Percentiles rank a stretch among this genome's conserved stretches.
Conservation (phyloP, 257 asterid genomes). For the Plantago ovata region DNA sequence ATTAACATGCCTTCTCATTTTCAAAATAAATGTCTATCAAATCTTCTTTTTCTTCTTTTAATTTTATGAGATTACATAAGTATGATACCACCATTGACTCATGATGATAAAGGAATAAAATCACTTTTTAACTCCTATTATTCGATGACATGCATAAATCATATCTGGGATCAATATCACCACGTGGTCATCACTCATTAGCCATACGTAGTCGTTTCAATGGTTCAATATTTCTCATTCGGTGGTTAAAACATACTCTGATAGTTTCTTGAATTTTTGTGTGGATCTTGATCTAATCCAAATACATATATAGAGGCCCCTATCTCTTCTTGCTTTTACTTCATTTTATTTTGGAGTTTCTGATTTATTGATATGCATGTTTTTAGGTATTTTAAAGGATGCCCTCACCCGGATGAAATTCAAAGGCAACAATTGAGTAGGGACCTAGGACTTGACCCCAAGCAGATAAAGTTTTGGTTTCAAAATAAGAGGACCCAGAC, state of each 20-base stretch:
- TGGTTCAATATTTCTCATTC: background rate
- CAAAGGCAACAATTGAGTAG: slow-evolving; percentile 35
- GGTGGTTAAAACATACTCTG: too few species aligned
- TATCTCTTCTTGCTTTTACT: background rate
- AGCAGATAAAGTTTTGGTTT: slow-evolving; percentile 57
- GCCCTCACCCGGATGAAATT: slow-evolving; percentile 44
- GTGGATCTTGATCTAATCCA: too few species aligned
- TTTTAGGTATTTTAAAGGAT: slow-evolving; percentile 40
- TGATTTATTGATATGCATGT: background rate
- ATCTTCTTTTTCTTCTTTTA: background rate
- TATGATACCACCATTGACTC: too few species aligned
- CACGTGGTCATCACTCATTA: background rate
- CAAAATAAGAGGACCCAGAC: slow-evolving; percentile 54
- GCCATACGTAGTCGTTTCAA: background rate
- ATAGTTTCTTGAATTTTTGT: too few species aligned
- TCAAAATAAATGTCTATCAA: background rate
- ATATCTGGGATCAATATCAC: background rate
- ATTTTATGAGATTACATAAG: background rate
- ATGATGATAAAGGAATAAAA: too few species aligned
- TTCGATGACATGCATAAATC: background rate
- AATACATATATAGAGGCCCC: background rate
- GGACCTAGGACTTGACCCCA: slow-evolving; percentile 41
- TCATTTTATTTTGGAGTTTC: background rate
- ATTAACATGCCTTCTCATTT: background rate
- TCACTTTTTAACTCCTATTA: background rate